These are phyloP conservation scores for Cercophora samala DNA, from an alignment of 495 filamentous ascomycete genomes.

Conservation along the genomic window DNA sequence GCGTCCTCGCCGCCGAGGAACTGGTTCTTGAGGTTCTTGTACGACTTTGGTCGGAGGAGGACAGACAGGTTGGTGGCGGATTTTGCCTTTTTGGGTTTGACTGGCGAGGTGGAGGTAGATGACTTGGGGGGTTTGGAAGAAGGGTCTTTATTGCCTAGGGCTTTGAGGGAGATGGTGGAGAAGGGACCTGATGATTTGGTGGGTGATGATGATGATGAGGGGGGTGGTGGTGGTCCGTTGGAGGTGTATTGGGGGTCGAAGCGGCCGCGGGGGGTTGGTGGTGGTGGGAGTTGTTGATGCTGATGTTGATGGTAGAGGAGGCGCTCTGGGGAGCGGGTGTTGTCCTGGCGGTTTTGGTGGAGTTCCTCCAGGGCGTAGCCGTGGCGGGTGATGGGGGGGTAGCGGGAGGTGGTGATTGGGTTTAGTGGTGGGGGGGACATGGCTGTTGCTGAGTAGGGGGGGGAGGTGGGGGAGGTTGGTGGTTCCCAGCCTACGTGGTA, in stretches of 20 bases:
- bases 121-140: conserved; percentile 38
- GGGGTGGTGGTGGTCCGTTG: conserved; percentile 29
- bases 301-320: conserved; percentile 35
- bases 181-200: conserved; percentile 62
- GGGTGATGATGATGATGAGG: too few species aligned
- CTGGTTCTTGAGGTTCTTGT: conserved; percentile 48
- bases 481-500: conserved; percentile 23
- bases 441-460: background rate
- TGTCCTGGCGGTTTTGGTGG: conserved; percentile 48
- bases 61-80: conserved; percentile 74
- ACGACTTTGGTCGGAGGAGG: conserved; percentile 57
- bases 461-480: conserved; percentile 5
- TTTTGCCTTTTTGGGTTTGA: conserved; percentile 71
- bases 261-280: background rate
- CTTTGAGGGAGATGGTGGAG: conserved; percentile 64
- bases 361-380: conserved; percentile 49
- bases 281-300: conserved; percentile 23
- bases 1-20: too few species aligned
- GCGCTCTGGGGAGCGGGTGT: conserved; percentile 23
- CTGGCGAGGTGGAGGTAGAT: background rate
- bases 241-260: background rate
- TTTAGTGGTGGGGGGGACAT: conserved; percentile 1
- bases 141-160: conserved; percentile 51
- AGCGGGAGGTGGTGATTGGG: background rate
- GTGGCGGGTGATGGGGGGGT: conserved; percentile 21